phyloP scores from a whole-genome alignment of 306 rosid species.

The Mimosa pudica region DNA sequence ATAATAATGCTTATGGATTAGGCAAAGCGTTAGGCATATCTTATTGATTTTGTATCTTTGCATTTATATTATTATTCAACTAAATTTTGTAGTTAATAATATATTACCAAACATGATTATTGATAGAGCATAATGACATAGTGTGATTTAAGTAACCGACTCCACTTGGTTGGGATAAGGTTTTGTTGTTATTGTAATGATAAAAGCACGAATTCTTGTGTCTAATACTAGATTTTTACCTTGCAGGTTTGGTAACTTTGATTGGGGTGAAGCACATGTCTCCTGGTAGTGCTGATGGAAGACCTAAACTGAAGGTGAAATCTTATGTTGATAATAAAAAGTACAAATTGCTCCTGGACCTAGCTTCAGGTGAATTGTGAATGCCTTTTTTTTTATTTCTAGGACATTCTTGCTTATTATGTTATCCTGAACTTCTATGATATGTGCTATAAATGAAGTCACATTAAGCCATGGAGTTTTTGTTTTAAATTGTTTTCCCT shows the following conservation, averaged over 20 bases:
- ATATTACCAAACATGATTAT: no score
- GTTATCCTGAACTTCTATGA: not conserved
- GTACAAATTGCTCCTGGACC: slow-evolving; percentile 54
- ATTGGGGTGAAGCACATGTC: slow-evolving; percentile 63
- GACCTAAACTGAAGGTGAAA: slow-evolving; percentile 48
- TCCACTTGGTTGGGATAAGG: no score
- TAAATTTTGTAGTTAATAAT: no score
- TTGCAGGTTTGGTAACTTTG: slow-evolving; percentile 60
- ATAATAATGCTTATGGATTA: not conserved
- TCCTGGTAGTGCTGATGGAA: slow-evolving; percentile 48
- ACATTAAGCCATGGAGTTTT: not conserved
- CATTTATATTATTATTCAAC: not conserved
- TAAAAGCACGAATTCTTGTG: not conserved
- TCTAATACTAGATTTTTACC: not conserved
- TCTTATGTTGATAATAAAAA: slow-evolving; percentile 45
- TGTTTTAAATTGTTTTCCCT: not conserved
- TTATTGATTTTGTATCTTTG: no score
- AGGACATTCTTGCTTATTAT: not conserved
- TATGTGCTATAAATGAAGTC: not conserved
- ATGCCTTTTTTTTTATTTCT: not conserved
- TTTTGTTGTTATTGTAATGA: no score
- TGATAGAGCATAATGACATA: no score
- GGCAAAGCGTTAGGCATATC: no score
- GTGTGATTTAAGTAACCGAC: no score
- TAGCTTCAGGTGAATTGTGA: no score